Percentiles rank a stretch among this genome's conserved stretches.
Conservation (phyloP, 2,329 filamentous ascomycete genomes). For the Lachnellula cervina region DNA sequence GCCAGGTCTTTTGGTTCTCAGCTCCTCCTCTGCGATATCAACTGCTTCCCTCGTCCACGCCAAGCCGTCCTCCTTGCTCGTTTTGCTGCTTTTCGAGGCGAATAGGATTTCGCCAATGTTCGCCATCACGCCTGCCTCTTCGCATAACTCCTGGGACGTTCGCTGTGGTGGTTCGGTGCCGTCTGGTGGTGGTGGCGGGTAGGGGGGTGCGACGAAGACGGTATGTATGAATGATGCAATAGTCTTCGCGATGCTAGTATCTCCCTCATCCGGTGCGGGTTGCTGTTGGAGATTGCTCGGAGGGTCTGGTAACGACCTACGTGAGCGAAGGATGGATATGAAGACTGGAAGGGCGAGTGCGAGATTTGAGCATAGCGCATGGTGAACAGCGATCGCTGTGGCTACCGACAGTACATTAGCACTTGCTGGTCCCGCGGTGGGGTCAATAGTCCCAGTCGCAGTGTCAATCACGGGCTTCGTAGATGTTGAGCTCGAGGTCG, state of each 20-base stretch:
- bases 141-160: slow-evolving; percentile 62
- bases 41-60: slow-evolving; percentile 89
- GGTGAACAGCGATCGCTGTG: slow-evolving; percentile 74
- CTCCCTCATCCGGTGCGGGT: slow-evolving; percentile 13
- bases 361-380: slow-evolving; percentile 64
- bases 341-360: slow-evolving; percentile 74
- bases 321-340: slow-evolving; percentile 75
- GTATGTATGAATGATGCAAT: slow-evolving; percentile 28
- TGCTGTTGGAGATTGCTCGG: slow-evolving; percentile 22
- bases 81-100: slow-evolving; percentile 44
- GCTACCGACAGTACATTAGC: slow-evolving; percentile 70
- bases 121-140: slow-evolving; percentile 79
- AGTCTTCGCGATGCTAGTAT: slow-evolving; percentile 20
- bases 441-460: slow-evolving; percentile 59
- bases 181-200: slow-evolving; percentile 65
- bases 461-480: slow-evolving; percentile 50
- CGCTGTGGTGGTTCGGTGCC: slow-evolving; percentile 65
- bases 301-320: slow-evolving; percentile 52
- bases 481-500: slow-evolving; percentile 50
- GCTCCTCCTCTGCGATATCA: slow-evolving; percentile 68
- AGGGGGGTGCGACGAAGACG: slow-evolving; percentile 49
- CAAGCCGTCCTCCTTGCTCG: slow-evolving; percentile 62
- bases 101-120: slow-evolving; percentile 95
- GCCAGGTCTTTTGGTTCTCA: slow-evolving; percentile 37
- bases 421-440: slow-evolving; percentile 54